Conservation (phyloP, 1,139 yeast species). For the Taiozyma onychis region DNA sequence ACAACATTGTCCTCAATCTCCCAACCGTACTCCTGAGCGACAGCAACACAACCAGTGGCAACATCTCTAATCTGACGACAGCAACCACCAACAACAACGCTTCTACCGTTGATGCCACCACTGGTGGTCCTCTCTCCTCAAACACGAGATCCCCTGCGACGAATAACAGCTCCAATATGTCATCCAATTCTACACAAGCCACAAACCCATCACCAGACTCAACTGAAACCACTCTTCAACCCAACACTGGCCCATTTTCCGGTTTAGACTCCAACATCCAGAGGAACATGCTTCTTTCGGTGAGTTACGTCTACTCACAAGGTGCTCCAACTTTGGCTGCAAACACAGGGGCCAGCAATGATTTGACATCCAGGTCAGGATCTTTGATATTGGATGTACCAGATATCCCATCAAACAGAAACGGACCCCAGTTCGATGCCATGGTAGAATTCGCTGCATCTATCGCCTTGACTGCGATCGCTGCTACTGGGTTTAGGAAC, state of each 20-base stretch:
- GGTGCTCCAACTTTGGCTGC: slow-evolving; percentile 3
- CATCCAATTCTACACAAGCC: background rate
- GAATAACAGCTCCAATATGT: background rate
- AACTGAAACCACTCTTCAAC: background rate
- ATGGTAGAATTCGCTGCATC: slow-evolving; percentile 64
- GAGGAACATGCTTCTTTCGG: slow-evolving; percentile 33
- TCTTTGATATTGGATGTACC: slow-evolving; percentile 59
- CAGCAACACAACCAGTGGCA: background rate
- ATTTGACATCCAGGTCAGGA: slow-evolving; percentile 34
- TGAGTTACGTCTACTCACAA: slow-evolving; percentile 29
- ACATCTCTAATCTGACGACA: background rate
- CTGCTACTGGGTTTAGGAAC: slow-evolving; percentile 33
- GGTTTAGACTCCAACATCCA: slow-evolving; percentile 2
- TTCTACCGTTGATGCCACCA: background rate
- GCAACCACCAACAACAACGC: background rate
- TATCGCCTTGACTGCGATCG: slow-evolving; percentile 59
- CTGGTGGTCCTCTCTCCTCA: background rate
- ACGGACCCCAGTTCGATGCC: slow-evolving; percentile 32
- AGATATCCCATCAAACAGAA: slow-evolving; percentile 40
- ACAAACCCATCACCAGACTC: background rate
- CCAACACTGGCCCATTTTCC: background rate
- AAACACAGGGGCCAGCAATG: background rate
- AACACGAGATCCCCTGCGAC: background rate
- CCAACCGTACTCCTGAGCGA: slow-evolving; percentile 9
- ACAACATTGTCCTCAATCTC: slow-evolving; percentile 12